Evolutionary conservation across 495 filamentous ascomycete species (phyloP).

Genomic region (Massariosphaeria phaeospora): DNA sequence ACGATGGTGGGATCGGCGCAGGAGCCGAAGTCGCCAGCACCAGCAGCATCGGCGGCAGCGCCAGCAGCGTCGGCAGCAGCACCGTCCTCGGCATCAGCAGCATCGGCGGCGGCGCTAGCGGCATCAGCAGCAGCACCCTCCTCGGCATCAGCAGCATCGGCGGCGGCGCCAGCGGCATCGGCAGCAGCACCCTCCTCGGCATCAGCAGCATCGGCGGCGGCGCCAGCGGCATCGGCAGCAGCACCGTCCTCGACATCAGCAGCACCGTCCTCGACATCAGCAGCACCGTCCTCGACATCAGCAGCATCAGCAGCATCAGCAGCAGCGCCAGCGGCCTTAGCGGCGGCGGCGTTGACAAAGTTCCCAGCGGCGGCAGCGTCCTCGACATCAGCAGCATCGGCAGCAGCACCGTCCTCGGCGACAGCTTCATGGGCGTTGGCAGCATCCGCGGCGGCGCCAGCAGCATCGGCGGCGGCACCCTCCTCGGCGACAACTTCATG

Average conservation of each 20-base stretch:
- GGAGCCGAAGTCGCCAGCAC: constrained; percentile 47
- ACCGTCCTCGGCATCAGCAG: constrained; percentile 40
- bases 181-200: not conserved
- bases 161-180: not conserved
- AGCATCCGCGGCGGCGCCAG: constrained; percentile 16
- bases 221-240: not conserved
- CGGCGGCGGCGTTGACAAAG: not conserved
- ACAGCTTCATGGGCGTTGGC: not conserved
- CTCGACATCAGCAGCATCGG: not conserved
- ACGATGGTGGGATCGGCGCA: constrained; percentile 48
- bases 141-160: constrained; percentile 44
- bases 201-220: not conserved
- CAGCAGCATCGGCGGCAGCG: not conserved
- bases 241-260: not conserved
- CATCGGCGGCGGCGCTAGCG: too few relatives aligned
- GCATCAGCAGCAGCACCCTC: constrained; percentile 42
- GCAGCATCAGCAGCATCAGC: constrained; percentile 52
- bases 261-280: constrained; percentile 22
- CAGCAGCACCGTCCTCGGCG: not conserved
- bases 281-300: constrained; percentile 50
- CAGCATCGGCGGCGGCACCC: constrained; percentile 50
- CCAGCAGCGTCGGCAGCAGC: not conserved
- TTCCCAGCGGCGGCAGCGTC: not conserved
- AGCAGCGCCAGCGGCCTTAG: constrained; percentile 41
- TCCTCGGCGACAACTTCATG: constrained; percentile 53